Evolutionary conservation across 495 filamentous ascomycete species (phyloP).

Genomic region (Venustampulla echinocandica): DNA sequence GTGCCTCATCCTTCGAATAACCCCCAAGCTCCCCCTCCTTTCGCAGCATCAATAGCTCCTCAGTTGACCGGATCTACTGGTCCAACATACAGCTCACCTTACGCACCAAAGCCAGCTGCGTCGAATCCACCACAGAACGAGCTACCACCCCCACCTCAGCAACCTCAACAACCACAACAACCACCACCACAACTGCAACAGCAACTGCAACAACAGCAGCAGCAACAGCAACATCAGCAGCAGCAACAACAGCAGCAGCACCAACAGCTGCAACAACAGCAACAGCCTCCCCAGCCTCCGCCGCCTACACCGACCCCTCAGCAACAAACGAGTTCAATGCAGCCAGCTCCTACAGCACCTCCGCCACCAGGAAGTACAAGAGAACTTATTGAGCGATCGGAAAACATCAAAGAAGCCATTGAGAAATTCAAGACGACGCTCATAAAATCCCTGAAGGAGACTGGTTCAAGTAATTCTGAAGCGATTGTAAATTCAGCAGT

Average conservation of each 20-base stretch:
- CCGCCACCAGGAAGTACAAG: constrained; percentile 2
- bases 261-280: neutral
- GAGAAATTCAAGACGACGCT: constrained; percentile 16
- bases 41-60: constrained; percentile 11
- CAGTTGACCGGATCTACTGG: constrained; percentile 10
- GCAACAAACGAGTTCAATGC: neutral
- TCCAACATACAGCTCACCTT: constrained; percentile 23
- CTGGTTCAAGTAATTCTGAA: constrained; percentile 10
- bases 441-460: constrained; percentile 2
- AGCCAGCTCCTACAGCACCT: neutral
- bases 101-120: constrained; percentile 19
- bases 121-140: neutral
- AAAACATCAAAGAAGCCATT: neutral
- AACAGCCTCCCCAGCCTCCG: neutral
- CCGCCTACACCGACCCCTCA: neutral
- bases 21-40: neutral
- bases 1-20: neutral
- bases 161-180: constrained; percentile 5
- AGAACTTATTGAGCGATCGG: neutral
- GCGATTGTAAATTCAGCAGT: constrained; percentile 19
- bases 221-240: neutral
- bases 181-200: neutral
- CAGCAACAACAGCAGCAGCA: too few species aligned
- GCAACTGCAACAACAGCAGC: neutral
- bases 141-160: neutral